Evolutionary conservation across 2,329 filamentous ascomycete species (phyloP), one percentile per base, ranked within the genome.

Genomic region (Elsinoe batatas): DNA sequence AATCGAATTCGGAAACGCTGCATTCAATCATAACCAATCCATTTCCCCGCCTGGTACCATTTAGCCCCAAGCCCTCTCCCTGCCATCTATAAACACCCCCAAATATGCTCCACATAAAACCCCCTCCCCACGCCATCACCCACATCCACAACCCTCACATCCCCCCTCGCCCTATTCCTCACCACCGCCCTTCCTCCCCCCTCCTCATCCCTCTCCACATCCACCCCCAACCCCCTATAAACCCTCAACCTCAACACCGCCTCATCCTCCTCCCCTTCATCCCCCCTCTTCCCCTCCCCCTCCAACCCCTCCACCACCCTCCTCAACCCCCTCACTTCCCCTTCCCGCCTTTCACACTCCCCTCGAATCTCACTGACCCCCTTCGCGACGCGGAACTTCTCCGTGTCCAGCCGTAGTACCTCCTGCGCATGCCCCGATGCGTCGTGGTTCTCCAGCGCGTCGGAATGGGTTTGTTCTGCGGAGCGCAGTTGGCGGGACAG

Each of bases 101-200:
- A 98, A 67, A 97, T 94, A 69, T 95, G 95, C 65, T 95, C 94
- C 18, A 91, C 88, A 66, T 96, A 95, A 67, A 94, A 96, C 69
- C 87, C 91, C 59, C 84, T 80, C 57, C 88, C 91, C 69, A 95
- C 91, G 3, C 58, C 61, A 64, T 87, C 84, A 64, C 97, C 91
- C 69, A 98, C 84, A 65, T 95, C 95, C 58, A 98, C 85, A 50
- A 97, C 88, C 68, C 95, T 88, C 53, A 97, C 89, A 68, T 97
- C 91, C 7, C 90, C 91, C 74, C 90, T 91, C 61, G 82, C 79
- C 58, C 84, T 84, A 67, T 95, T 96, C 59, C 89, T 77, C 61
- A 97, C 85, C 15, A 95, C 80, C 1, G 91, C 91, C 66, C 88
- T 87, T 63, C 80, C 84, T 68, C 89, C 88, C 33, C 90, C 90